Evolutionary conservation across 768 basidiomycete genomes (phyloP).

Genomic region (Mycena rebaudengoi): DNA sequence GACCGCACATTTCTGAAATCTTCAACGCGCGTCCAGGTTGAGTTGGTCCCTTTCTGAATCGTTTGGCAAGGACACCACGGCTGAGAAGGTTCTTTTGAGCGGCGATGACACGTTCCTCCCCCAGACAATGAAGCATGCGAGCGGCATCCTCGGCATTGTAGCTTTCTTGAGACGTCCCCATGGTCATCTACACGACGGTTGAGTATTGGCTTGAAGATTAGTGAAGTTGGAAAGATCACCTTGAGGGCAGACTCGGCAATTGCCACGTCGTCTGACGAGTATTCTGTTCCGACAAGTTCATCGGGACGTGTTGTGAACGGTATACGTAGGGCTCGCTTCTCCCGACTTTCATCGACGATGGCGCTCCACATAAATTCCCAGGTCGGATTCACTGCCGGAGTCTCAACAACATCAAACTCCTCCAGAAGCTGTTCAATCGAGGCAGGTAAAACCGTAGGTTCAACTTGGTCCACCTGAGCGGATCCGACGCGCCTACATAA

Average conservation of each 20-base stretch:
- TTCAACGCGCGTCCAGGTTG: conserved; percentile 78
- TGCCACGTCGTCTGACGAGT: conserved; percentile 49
- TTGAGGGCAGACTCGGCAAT: conserved; percentile 78
- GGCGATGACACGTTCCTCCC: conserved; percentile 59
- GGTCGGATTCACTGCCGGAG: conserved; percentile 46
- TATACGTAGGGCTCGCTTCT: conserved; percentile 68
- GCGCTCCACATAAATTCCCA: conserved; percentile 84
- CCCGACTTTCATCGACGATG: conserved; percentile 77
- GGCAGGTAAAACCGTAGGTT: conserved; percentile 46
- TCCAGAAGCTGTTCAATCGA: conserved; percentile 53
- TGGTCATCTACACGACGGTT: conserved; percentile 65
- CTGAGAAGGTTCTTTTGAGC: conserved; percentile 69
- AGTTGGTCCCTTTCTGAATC: conserved; percentile 67
- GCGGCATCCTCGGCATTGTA: conserved; percentile 73
- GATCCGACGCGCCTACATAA: conserved; percentile 75
- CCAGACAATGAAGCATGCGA: conserved; percentile 61
- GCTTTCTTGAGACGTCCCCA: conserved; percentile 74
- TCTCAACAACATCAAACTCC: conserved; percentile 62
- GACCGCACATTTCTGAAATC: conserved; percentile 80
- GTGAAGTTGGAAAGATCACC: conserved; percentile 45
- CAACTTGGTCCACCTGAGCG: conserved; percentile 50
- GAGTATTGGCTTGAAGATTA: background rate
- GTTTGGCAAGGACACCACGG: conserved; percentile 73
- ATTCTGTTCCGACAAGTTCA: conserved; percentile 43
- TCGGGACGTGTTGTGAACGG: conserved; percentile 58